Conservation (phyloP, 768 basidiomycete species). For the Lactifluus subvellereus region DNA sequence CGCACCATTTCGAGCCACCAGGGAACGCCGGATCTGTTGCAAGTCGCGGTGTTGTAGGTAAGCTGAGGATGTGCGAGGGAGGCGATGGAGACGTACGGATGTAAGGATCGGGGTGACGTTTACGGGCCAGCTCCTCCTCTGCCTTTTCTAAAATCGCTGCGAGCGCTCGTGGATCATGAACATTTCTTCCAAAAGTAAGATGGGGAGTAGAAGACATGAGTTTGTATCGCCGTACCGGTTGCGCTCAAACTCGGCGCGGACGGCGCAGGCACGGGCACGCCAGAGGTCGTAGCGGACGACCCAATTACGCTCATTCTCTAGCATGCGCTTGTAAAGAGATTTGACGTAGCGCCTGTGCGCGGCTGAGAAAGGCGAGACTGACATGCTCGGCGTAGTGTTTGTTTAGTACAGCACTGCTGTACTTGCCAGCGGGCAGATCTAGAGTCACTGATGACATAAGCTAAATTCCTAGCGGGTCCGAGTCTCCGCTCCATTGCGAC, state of each 20-base stretch:
- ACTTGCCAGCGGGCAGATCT: too few relatives aligned
- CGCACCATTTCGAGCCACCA: constrained; percentile 94
- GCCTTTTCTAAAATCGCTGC: constrained; percentile 73
- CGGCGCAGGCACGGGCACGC: constrained; percentile 77
- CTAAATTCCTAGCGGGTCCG: not conserved
- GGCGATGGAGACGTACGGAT: constrained; percentile 45
- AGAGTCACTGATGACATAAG: not conserved
- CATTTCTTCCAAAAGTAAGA: constrained; percentile 45
- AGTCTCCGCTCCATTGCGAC: too few relatives aligned
- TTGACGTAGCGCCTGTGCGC: constrained; percentile 84
- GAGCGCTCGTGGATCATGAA: constrained; percentile 78
- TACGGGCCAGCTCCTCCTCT: constrained; percentile 62
- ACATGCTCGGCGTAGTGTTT: constrained; percentile 36
- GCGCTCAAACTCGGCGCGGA: constrained; percentile 88
- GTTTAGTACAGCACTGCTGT: not conserved
- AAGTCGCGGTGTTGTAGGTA: not conserved
- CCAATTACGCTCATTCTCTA: constrained; percentile 90
- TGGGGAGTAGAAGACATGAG: constrained; percentile 15
- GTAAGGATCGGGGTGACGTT: constrained; percentile 87
- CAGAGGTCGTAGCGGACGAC: constrained; percentile 78
- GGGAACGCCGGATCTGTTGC: constrained; percentile 68
- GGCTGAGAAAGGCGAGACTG: constrained; percentile 56
- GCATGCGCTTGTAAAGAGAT: constrained; percentile 81
- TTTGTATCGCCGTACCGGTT: constrained; percentile 61
- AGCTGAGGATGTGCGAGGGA: constrained; percentile 1